phyloP scores from a whole-genome alignment of 2,329 filamentous ascomycete species.

The Fusarium tricinctum region DNA sequence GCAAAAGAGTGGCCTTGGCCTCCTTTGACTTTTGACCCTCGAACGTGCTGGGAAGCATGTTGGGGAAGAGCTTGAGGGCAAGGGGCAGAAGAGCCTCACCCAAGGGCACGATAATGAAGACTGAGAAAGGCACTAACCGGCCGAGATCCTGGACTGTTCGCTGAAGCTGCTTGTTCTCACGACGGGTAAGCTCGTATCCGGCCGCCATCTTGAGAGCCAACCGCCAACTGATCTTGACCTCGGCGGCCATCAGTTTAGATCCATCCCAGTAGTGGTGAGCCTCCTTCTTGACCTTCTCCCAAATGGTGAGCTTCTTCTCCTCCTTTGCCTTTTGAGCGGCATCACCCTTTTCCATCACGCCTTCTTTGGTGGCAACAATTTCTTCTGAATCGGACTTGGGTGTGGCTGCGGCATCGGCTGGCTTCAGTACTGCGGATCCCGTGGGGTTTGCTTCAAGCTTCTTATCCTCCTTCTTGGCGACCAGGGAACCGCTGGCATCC shows the following conservation, averaged over 20 bases:
- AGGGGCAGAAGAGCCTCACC: constrained; percentile 93
- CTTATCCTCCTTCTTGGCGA: constrained; percentile 56
- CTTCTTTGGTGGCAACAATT: constrained; percentile 68
- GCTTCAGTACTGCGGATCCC: constrained; percentile 15
- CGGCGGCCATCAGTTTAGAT: constrained; percentile 91
- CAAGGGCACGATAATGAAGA: constrained; percentile 97
- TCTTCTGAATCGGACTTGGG: constrained; percentile 57
- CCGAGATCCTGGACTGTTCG: constrained; percentile 94
- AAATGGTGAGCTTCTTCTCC: constrained; percentile 87
- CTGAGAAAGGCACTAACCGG: constrained; percentile 93
- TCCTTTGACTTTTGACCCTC: constrained; percentile 93
- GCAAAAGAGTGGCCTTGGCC: constrained; percentile 83
- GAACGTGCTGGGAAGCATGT: constrained; percentile 96
- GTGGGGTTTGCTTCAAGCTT: constrained; percentile 46
- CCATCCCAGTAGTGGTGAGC: constrained; percentile 97
- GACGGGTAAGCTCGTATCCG: constrained; percentile 93
- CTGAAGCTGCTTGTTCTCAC: constrained; percentile 92
- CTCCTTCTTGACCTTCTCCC: constrained; percentile 96
- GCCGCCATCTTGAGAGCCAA: constrained; percentile 97
- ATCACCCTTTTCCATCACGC: constrained; percentile 72
- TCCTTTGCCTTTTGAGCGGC: constrained; percentile 71
- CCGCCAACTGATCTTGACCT: constrained; percentile 92
- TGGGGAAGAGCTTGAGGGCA: constrained; percentile 94
- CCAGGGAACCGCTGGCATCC: constrained; percentile 57
- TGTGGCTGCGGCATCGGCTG: constrained; percentile 50